Evolutionary conservation across 495 filamentous ascomycete species (phyloP).

Genomic region (Chaetomium tenue): DNA sequence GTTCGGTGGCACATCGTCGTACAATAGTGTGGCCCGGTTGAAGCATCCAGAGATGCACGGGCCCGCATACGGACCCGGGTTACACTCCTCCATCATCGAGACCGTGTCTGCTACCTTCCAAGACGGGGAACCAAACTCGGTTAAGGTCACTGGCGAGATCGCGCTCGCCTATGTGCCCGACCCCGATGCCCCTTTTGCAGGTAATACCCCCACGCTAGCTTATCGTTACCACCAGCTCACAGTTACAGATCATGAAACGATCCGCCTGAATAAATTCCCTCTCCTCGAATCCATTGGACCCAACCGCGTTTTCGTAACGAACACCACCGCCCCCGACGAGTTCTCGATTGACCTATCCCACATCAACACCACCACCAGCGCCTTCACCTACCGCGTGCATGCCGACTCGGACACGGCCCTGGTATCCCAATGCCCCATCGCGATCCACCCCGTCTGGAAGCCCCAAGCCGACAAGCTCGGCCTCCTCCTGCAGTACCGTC

Average conservation of each 20-base stretch:
- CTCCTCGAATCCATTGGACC: slow-evolving; percentile 92
- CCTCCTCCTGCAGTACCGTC: slow-evolving; percentile 76
- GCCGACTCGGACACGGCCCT: slow-evolving; percentile 65
- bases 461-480: slow-evolving; percentile 77
- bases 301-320: slow-evolving; percentile 83
- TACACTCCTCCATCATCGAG: slow-evolving; percentile 91
- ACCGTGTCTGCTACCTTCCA: slow-evolving; percentile 84
- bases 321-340: slow-evolving; percentile 67
- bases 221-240: slow-evolving; percentile 4
- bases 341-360: slow-evolving; percentile 72
- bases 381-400: slow-evolving; percentile 95
- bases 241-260: slow-evolving; percentile 54
- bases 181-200: slow-evolving; percentile 39
- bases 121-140: slow-evolving; percentile 65
- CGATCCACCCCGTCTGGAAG: slow-evolving; percentile 79
- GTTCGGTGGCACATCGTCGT: slow-evolving; percentile 47
- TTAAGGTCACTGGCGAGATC: slow-evolving; percentile 82
- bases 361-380: slow-evolving; percentile 67
- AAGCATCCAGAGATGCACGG: slow-evolving; percentile 79
- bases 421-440: slow-evolving; percentile 61
- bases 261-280: slow-evolving; percentile 87
- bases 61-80: slow-evolving; percentile 66
- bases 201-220: slow-evolving; percentile 18
- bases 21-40: slow-evolving; percentile 51
- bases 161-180: slow-evolving; percentile 77